phyloP scores from a whole-genome alignment of 352 stramenopile genomes.

The Pythium sp. region DNA sequence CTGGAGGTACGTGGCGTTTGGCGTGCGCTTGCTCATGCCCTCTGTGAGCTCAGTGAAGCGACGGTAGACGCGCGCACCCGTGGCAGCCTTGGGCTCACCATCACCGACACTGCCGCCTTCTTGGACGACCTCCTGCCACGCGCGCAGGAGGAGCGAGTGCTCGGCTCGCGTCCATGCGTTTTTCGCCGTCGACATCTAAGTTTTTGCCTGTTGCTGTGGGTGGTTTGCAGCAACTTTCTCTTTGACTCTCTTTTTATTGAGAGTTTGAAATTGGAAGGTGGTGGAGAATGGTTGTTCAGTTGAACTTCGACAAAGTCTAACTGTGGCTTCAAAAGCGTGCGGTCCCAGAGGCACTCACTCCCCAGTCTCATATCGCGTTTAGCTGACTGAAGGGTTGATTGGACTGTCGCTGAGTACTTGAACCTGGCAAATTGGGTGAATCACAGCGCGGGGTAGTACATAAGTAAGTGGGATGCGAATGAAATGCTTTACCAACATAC shows the following conservation, averaged over 20 bases:
- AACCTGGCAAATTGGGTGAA: neutral
- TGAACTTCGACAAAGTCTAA: neutral
- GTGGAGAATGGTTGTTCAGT: neutral
- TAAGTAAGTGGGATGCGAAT: too few relatives aligned
- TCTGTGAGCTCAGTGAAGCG: conserved; percentile 3
- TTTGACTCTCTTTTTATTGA: neutral
- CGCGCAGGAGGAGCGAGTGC: conserved; percentile 5
- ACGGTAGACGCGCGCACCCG: neutral
- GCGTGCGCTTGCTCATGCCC: neutral
- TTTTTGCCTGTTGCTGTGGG: neutral
- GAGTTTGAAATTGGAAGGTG: neutral
- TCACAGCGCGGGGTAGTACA: too few relatives aligned
- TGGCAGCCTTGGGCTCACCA: neutral
- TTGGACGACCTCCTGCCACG: neutral
- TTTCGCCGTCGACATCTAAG: neutral
- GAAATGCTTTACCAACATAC: too few relatives aligned
- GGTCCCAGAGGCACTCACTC: neutral
- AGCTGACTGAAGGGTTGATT: neutral
- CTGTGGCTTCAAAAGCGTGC: neutral
- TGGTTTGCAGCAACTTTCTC: neutral
- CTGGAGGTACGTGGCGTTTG: neutral
- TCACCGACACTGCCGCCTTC: neutral
- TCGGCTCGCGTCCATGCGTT: neutral
- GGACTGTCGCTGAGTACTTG: neutral
- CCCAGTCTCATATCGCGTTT: neutral